These are phyloP conservation scores for Gymnopilus junonius DNA, from an alignment of 768 basidiomycete species.

Conservation along the genomic window DNA sequence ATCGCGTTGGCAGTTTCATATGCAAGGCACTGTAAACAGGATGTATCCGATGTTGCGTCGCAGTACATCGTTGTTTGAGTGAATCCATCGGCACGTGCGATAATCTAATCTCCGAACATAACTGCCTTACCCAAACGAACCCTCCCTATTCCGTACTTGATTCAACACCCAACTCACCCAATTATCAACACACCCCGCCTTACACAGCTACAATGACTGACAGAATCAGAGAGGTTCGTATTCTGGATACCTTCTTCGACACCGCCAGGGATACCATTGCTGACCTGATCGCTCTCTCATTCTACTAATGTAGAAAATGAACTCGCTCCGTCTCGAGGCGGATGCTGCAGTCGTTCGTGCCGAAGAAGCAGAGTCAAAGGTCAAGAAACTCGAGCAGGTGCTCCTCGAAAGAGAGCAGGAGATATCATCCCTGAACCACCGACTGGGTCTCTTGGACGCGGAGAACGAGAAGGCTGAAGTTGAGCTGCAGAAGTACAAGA, in stretches of 20 bases:
- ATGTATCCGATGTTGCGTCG: too few relatives aligned
- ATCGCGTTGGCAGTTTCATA: too few relatives aligned
- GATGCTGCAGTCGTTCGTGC: conserved; percentile 83
- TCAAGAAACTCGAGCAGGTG: conserved; percentile 75
- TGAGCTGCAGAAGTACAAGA: conserved; percentile 69
- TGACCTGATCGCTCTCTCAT: conserved; percentile 12
- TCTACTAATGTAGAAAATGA: conserved; percentile 63
- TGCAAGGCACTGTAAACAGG: too few relatives aligned
- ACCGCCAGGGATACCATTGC: not conserved
- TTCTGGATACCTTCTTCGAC: not conserved
- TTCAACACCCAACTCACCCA: conserved; percentile 20
- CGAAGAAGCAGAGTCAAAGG: conserved; percentile 83
- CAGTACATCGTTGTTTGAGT: too few relatives aligned
- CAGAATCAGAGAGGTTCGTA: conserved; percentile 53
- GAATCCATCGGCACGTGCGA: conserved; percentile 23
- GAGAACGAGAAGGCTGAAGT: conserved; percentile 75
- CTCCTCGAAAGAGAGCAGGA: conserved; percentile 86
- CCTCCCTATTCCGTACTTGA: conserved; percentile 25
- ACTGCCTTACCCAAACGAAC: conserved; percentile 30
- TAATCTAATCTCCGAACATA: conserved; percentile 38
- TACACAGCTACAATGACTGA: conserved; percentile 44
- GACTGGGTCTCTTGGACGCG: conserved; percentile 62
- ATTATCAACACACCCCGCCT: conserved; percentile 19
- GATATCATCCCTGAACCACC: conserved; percentile 78
- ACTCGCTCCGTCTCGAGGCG: conserved; percentile 78